phyloP scores from a whole-genome alignment of 495 filamentous ascomycete species.

The Pyrenula aspistea region DNA sequence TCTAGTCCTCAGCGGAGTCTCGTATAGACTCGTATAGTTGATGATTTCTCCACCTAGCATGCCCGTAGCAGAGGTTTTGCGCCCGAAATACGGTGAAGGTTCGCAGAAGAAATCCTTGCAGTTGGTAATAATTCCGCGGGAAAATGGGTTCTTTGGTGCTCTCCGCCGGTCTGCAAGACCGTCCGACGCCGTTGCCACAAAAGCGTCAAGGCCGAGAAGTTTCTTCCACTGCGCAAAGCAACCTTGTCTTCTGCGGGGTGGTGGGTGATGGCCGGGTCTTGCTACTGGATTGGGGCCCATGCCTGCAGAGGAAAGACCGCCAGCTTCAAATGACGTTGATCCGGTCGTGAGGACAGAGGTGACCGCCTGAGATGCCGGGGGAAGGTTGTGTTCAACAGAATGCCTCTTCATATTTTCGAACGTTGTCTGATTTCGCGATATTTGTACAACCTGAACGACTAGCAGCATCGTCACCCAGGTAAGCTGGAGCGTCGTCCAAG shows the following conservation, averaged over 20 bases:
- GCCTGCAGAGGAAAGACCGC: conserved; percentile 48
- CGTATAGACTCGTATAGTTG: conserved; percentile 85
- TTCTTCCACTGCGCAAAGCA: conserved; percentile 70
- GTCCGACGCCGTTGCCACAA: conserved; percentile 68
- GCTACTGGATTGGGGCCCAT: conserved; percentile 35
- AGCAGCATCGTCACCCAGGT: conserved; percentile 95
- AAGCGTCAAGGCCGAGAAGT: conserved; percentile 81
- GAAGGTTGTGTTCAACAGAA: conserved; percentile 33
- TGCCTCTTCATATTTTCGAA: conserved; percentile 87
- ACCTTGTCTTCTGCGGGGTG: conserved; percentile 29
- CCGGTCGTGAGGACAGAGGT: conserved; percentile 70
- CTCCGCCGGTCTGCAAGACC: conserved; percentile 39
- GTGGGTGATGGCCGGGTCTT: conserved; percentile 19
- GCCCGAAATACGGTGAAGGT: conserved; percentile 61
- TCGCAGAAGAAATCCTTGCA: conserved; percentile 97
- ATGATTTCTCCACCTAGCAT: conserved; percentile 67
- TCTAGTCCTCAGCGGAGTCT: conserved; percentile 58
- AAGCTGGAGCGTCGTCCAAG: conserved; percentile 74
- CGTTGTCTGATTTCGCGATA: conserved; percentile 84
- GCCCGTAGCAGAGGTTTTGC: conserved; percentile 51
- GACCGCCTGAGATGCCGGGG: conserved; percentile 50
- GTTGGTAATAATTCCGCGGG: conserved; percentile 66
- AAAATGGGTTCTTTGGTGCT: conserved; percentile 64
- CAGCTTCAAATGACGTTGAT: conserved; percentile 51
- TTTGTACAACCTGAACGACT: conserved; percentile 80